Conservation (phyloP, 805 yeast genomes). For the Pichia sporocuriosa region DNA sequence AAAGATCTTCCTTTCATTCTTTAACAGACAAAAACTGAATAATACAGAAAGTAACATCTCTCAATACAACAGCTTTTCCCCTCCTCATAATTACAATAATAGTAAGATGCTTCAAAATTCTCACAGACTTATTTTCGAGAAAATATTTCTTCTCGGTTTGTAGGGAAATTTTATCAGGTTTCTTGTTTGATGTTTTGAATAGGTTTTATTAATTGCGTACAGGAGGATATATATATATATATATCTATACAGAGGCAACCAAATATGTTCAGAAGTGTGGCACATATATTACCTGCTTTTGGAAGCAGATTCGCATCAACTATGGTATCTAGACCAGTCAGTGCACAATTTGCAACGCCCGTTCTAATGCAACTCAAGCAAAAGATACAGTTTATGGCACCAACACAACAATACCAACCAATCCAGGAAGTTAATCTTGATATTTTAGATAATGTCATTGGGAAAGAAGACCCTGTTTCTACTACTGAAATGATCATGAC, state of each 20-base stretch:
- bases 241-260: background rate
- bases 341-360: background rate
- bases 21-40: too few species aligned
- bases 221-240: background rate
- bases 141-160: background rate
- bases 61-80: too few species aligned
- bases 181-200: background rate
- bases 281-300: constrained; percentile 6
- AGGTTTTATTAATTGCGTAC: background rate
- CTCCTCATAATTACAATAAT: too few species aligned
- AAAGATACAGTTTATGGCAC: constrained; percentile 4
- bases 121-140: background rate
- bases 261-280: constrained; percentile 6
- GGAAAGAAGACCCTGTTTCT: background rate
- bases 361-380: background rate
- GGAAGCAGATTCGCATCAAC: constrained; percentile 13
- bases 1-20: too few species aligned
- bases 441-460: constrained; percentile 1
- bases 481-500: constrained; percentile 39
- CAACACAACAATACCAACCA: background rate
- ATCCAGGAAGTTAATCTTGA: background rate
- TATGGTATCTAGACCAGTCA: constrained; percentile 1
- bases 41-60: too few species aligned
- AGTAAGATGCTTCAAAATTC: too few species aligned
- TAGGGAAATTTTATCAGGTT: background rate